A percentile compares a stretch with the other conserved stretches of the same genome.
phyloP scores from a whole-genome alignment of 495 filamentous ascomycete species.

The Platismatia glauca region DNA sequence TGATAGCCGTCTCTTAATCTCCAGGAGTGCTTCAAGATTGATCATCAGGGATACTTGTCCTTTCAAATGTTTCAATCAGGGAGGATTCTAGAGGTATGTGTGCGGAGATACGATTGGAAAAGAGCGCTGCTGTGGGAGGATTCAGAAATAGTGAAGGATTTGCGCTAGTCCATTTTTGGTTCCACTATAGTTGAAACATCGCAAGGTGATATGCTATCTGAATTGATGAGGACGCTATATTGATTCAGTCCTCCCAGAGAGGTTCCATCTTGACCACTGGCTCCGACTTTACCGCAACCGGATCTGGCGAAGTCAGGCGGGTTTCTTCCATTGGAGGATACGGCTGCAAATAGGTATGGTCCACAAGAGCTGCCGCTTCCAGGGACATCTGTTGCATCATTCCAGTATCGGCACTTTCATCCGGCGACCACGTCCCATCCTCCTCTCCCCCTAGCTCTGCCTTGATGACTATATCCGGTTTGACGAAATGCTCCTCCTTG shows the following conservation, averaged over 20 bases:
- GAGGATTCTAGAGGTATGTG: not conserved
- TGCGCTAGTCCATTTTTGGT: not conserved
- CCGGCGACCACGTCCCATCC: not conserved
- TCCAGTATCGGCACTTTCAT: not conserved
- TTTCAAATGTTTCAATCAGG: not conserved
- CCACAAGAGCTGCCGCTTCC: not conserved
- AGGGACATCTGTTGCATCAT: not conserved
- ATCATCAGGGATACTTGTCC: not conserved
- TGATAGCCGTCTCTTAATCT: not conserved
- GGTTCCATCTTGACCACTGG: conserved; percentile 3
- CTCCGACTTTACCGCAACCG: conserved; percentile 1
- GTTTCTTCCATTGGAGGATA: not conserved
- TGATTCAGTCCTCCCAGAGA: not conserved
- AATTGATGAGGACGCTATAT: not conserved
- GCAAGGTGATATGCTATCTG: not conserved
- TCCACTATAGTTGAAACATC: not conserved
- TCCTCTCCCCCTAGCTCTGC: conserved; percentile 2
- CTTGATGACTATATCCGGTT: conserved; percentile 5
- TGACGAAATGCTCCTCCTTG: conserved; percentile 8
- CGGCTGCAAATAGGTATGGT: not conserved
- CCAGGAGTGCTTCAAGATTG: not conserved
- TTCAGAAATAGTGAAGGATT: not conserved
- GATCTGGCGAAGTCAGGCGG: not conserved
- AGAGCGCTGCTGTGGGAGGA: not conserved
- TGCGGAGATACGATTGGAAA: not conserved